Percentiles rank a stretch among this genome's conserved stretches.
Conservation (phyloP, 371 early-diverging fungal genomes). For the Mortierella sp. region DNA sequence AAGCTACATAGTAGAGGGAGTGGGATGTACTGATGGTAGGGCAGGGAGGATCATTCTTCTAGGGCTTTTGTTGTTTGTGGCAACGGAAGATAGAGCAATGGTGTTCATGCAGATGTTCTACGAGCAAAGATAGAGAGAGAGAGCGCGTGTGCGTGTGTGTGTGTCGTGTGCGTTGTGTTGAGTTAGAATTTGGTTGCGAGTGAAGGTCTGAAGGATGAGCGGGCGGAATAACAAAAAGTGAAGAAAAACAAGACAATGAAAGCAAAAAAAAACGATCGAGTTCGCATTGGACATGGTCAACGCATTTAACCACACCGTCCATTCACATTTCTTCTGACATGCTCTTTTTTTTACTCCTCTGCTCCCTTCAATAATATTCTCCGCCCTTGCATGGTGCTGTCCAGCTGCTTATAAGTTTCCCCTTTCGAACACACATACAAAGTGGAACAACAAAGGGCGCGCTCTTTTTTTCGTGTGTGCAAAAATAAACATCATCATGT, state of each 20-base stretch:
- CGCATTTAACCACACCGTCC: neutral
- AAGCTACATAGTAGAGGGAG: neutral
- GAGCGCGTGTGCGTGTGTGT: neutral
- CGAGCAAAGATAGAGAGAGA: neutral
- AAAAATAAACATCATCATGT: too few relatives aligned
- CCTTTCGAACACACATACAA: constrained; percentile 2
- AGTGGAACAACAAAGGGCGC: neutral
- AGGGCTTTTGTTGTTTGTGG: neutral
- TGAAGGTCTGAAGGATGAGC: too few relatives aligned
- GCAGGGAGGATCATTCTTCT: neutral
- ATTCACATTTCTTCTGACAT: neutral
- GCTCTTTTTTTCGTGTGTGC: neutral
- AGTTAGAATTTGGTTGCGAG: neutral
- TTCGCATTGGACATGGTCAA: neutral
- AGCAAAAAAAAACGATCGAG: neutral
- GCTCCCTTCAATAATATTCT: neutral
- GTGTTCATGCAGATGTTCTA: neutral
- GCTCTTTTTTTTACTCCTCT: neutral
- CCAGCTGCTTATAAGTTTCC: constrained; percentile 13
- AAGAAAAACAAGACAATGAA: neutral
- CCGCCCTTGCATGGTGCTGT: constrained; percentile 1
- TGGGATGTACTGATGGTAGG: neutral
- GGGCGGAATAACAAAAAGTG: neutral
- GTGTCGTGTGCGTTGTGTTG: neutral
- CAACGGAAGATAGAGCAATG: too few relatives aligned